Base-by-base conservation (phyloP, 805 yeast species). In the Wickerhamia fluorescens region DNA sequence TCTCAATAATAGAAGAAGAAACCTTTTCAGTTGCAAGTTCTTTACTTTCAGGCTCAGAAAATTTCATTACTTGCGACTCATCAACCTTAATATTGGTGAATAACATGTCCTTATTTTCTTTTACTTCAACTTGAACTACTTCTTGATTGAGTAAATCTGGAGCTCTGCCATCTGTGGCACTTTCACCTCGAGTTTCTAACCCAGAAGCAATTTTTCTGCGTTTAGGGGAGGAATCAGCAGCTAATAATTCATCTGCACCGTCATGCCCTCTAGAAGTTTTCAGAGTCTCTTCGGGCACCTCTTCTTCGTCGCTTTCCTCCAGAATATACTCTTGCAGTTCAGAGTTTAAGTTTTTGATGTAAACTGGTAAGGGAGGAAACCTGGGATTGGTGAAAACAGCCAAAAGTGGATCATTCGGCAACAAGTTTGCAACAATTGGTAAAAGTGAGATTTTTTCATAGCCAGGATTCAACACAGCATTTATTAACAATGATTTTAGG, bases 371-470 rank as follows among this genome's bases (percentile, higher is more conserved):
- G 6, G 62, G 64, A 3, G 95, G 95, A 41, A 85, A 71, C 44
- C 92, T 65, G 23, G 95, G 94, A 43, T 81, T 80, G 30, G 73
- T 68, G 41, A 84, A 62, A 1, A 80, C 61, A 44, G 83, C 73
- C 23, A 78, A 48, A 13, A 71, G 47, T 6, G 63, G 68, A 44
- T 75, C 73, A 23, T 66, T 52, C 3, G 63, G 64, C 35, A 80
- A 48, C 5, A 81, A 45, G 2, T 62, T 56, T 8, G 73, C 52
- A 2, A 81, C 78, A 34, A 88, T 73, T 6, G 96, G 95, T 36
- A 83, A 60, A 17, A 83, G 63, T 9, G 86, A 77, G 23, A 71
- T 68, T 23, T 70, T 66, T 29, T 76, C 78, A 22, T 61, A 60
- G 4, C 81, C 84, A 2, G 95, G 95, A 47, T 69, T 74, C 23